These are phyloP conservation scores for Dendrobium nobile DNA, from an alignment of 106 monocot genomes.

Conservation along the genomic window DNA sequence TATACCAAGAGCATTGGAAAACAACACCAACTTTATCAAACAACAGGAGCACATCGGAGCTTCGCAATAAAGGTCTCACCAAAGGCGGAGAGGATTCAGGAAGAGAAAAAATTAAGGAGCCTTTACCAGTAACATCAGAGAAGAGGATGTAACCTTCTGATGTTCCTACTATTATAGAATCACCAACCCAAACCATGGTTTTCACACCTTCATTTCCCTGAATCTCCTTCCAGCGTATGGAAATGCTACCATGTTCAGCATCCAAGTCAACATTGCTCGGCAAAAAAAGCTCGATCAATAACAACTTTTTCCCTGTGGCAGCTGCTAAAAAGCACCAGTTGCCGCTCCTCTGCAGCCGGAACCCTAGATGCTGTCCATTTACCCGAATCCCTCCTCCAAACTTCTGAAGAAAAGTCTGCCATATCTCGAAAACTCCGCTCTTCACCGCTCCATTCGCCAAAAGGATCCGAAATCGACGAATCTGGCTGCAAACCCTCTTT, in stretches of 20 bases:
- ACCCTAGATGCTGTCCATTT: slow-evolving; percentile 32
- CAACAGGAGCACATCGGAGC: slow-evolving; percentile 66
- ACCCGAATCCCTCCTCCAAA: slow-evolving; percentile 31
- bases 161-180: slow-evolving; percentile 71
- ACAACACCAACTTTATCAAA: slow-evolving; percentile 90
- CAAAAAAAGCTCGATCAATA: slow-evolving; percentile 51
- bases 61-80: slow-evolving; percentile 41
- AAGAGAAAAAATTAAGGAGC: slow-evolving; percentile 57
- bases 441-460: slow-evolving; percentile 28
- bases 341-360: slow-evolving; percentile 24
- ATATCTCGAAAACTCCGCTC: slow-evolving; percentile 19
- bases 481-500: slow-evolving; percentile 31
- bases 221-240: slow-evolving; percentile 50
- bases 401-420: slow-evolving; percentile 42
- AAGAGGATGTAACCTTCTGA: slow-evolving; percentile 49
- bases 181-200: slow-evolving; percentile 70
- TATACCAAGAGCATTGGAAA: slow-evolving; percentile 56
- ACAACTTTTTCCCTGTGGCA: slow-evolving; percentile 43
- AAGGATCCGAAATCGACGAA: slow-evolving; percentile 17
- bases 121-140: slow-evolving; percentile 36
- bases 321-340: slow-evolving; percentile 28
- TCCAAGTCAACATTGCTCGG: slow-evolving; percentile 17
- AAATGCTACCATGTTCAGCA: slow-evolving; percentile 29
- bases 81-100: slow-evolving; percentile 72
- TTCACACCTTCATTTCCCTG: slow-evolving; percentile 59